Base-by-base conservation (phyloP, 805 yeast species). In the Hanseniaspora hatyaiensis region DNA sequence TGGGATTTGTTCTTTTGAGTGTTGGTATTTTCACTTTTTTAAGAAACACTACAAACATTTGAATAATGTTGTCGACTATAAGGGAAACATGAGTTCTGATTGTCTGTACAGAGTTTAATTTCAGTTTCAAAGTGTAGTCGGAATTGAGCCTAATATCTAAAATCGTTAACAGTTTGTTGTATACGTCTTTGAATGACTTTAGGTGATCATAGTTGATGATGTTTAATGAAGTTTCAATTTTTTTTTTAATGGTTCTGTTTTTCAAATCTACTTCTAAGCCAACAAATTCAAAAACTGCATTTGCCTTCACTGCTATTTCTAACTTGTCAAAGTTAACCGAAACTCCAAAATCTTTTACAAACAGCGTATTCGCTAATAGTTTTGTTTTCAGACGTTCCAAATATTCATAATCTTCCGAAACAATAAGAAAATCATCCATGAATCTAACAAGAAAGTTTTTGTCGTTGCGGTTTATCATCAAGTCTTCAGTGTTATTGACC, bases 351-450 rank as follows among this genome's bases (percentile, higher is more conserved):
- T 67, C 68, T 0, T 61, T 55, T 66, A 2, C 74, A 74, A 13
- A 54, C 37, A 0, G 54, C 43, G 33, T 71, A 64, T 6, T 60
- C 19, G 1, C 50, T 50, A 38, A 59, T 54, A 34, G 15, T 6
- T 28, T 20, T 4, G 15, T 16, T 36, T 43, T 36, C 2, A 71
- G 59, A 2, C 47, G 49, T 1, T 49, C 34, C 0, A 77, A 68
- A 9, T 59, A 55, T 0, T 50, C 44, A 9, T 54, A 23, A 30
- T 67, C 58, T 0, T 76, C 66, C 0, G 92, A 72, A 0, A 88
- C 62, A n/a, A 85, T 67, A 23, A 88, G 58, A 56, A 88, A 88
- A 59, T 88, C 97, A 62, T 88, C 97, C 0, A 86, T 94, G 18
- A 84, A 60, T 46, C 96, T 63, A 6, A 85, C 49, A 2, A 85